A percentile compares a stretch with the other conserved stretches of the same genome.
phyloP scores from a whole-genome alignment of 352 stramenopile species.

The Globisporangium apiculatum region DNA sequence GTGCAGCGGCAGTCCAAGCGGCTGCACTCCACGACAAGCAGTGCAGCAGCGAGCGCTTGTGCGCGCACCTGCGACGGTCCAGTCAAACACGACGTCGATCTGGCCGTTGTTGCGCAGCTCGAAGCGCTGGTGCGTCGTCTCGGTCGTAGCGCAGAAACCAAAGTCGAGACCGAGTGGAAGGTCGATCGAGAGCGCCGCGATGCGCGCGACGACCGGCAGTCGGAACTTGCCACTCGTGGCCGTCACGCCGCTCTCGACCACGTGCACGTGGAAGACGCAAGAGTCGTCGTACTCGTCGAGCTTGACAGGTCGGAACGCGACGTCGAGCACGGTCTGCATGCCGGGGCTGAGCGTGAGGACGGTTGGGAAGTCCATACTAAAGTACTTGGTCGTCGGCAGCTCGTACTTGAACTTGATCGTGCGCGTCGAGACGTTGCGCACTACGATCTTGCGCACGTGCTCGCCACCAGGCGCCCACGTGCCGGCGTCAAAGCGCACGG shows the following conservation, averaged over 20 bases:
- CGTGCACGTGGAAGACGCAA: constrained; percentile 85
- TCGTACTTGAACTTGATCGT: constrained; percentile 92
- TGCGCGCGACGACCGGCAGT: constrained; percentile 77
- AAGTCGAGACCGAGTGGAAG: constrained; percentile 75
- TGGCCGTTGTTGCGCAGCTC: constrained; percentile 82
- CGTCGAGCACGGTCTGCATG: constrained; percentile 80
- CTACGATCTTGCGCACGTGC: constrained; percentile 84
- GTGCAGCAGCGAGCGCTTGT: no score
- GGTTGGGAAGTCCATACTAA: constrained; percentile 91
- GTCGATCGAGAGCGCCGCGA: constrained; percentile 60
- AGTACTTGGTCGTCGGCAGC: constrained; percentile 89
- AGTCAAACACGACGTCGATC: constrained; percentile 82
- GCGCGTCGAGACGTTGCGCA: constrained; percentile 87
- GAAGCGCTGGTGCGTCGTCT: constrained; percentile 73
- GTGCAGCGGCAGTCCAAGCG: not conserved
- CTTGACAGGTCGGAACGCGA: constrained; percentile 87
- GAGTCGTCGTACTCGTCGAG: constrained; percentile 90
- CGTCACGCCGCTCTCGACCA: constrained; percentile 69
- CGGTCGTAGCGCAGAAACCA: constrained; percentile 85
- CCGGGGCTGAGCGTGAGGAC: constrained; percentile 84
- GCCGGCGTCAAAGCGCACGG: constrained; percentile 82
- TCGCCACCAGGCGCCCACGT: constrained; percentile 89
- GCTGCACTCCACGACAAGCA: no score
- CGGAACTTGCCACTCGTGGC: constrained; percentile 74
- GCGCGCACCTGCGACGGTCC: constrained; percentile 43